Base-by-base conservation (phyloP, 1,284 basidiomycete genomes). In the Pascua sp. region DNA sequence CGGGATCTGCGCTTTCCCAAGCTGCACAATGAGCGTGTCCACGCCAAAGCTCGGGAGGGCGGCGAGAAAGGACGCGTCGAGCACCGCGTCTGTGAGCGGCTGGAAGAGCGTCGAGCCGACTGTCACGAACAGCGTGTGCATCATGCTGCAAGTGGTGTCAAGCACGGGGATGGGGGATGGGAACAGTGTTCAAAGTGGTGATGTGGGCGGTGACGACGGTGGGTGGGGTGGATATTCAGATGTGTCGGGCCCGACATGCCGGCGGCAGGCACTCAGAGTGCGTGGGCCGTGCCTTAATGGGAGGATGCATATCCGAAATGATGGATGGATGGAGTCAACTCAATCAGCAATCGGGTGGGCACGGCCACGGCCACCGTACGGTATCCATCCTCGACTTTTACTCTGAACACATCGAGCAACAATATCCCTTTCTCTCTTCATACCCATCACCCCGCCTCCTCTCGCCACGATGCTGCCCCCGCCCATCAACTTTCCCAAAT, bases 41-140 rank as follows among this genome's bases (percentile, higher is more conserved):
- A 88, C 87, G 12, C 86, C 86, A 55, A 80, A 82, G 7, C 63
- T 49, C 16, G 70, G 73, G 46, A 94, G 80, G 43, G 78, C 78
- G 18, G 77, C 65, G 42, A 91, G 80, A 17, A 87, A 82, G 8
- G 79, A 63, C 4, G 80, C 75, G 9, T 84, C 84, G 55, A 92
- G 80, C 37, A 82, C 80, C n/a, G 80, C 76, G 63, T 84, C 77
- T 51, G 90, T 84, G 60, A 96, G 84, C 7, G 80, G 75, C 69
- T 90, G 85, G 79, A 95, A 96, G 8, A 67, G 64, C 37, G 92
- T 95, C n/a, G 91, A 93, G 57, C 92, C 92, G 49, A 96, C 89
- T 1, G 92, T 95, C 59, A 92, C 82, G 71, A 96, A 85, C 49
- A 82, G 86, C 4, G 0, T 63, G 42, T 18, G 39, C 15, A 13